A percentile compares a stretch with the other conserved stretches of the same genome.
Conservation (phyloP, 169 alveolate species). For the Plasmodium billcollinsi region DNA sequence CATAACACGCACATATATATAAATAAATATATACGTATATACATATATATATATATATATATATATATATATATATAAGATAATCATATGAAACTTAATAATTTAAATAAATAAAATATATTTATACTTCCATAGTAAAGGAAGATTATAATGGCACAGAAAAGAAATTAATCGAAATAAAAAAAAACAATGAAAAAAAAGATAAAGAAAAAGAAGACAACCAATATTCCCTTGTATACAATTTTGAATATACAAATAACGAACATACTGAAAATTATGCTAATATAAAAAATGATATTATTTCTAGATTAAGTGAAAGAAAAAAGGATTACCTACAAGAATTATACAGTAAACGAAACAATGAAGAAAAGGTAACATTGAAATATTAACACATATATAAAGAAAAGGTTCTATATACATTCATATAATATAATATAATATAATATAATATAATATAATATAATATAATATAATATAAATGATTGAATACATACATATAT, state of each 20-base stretch:
- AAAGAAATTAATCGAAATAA: not conserved
- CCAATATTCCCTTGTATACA: not conserved
- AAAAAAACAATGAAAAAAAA: not conserved
- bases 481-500: too few relatives aligned
- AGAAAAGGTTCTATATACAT: not conserved
- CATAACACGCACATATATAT: too few relatives aligned
- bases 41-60: too few relatives aligned
- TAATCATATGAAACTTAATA: not conserved
- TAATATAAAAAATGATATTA: slow-evolving; percentile 11
- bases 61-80: too few relatives aligned
- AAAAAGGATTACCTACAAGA: slow-evolving; percentile 28
- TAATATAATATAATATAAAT: too few relatives aligned
- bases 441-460: too few relatives aligned
- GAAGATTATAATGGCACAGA: not conserved
- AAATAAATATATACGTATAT: too few relatives aligned
- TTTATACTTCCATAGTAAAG: not conserved
- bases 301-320: slow-evolving; percentile 20
- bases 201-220: not conserved
- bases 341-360: slow-evolving; percentile 7
- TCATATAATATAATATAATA: not conserved
- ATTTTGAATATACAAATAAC: slow-evolving; percentile 32
- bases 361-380: slow-evolving; percentile 25
- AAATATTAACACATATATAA: not conserved
- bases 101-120: not conserved
- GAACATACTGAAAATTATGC: slow-evolving; percentile 38